Evolutionary conservation across 257 asterid genomes (phyloP).

Genomic region (Anisodus acutangulus): DNA sequence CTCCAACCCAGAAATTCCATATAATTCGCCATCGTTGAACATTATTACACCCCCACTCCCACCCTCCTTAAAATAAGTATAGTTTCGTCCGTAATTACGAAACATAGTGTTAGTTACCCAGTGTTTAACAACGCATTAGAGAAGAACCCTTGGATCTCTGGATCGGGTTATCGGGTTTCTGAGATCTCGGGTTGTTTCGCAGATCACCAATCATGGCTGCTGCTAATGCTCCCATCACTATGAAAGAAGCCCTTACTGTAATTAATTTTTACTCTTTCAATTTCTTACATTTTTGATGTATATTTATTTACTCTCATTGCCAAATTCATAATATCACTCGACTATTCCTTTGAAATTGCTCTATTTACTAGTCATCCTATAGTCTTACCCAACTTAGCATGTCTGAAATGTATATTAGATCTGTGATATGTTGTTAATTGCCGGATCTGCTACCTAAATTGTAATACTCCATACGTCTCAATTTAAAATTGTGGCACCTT

Average conservation of each 20-base stretch:
- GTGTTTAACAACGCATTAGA: too few relatives aligned
- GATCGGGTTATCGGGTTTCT: too few relatives aligned
- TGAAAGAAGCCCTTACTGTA: slow-evolving; percentile 95
- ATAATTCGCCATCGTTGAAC: too few relatives aligned
- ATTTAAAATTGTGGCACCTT: too few relatives aligned
- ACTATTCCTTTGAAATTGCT: not conserved
- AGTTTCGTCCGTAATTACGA: too few relatives aligned
- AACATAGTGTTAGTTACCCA: too few relatives aligned
- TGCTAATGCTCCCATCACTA: slow-evolving; percentile 94
- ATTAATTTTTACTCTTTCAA: not conserved
- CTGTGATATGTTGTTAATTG: slow-evolving; percentile 31
- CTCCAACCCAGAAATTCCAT: not conserved
- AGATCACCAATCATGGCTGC: slow-evolving; percentile 80
- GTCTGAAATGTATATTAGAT: not conserved
- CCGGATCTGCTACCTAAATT: slow-evolving; percentile 46
- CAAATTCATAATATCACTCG: not conserved
- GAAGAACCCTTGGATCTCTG: too few relatives aligned
- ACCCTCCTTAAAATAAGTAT: too few relatives aligned
- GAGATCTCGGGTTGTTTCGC: slow-evolving; percentile 32
- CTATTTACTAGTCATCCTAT: not conserved
- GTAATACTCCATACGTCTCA: too few relatives aligned
- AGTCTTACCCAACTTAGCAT: not conserved
- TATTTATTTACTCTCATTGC: slow-evolving; percentile 18
- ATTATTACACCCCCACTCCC: too few relatives aligned
- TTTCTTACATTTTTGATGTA: not conserved